These are phyloP conservation scores for Sphagnum fallax DNA, from an alignment of 228 moss, liverwort and hornwort genomes.

Conservation along the genomic window DNA sequence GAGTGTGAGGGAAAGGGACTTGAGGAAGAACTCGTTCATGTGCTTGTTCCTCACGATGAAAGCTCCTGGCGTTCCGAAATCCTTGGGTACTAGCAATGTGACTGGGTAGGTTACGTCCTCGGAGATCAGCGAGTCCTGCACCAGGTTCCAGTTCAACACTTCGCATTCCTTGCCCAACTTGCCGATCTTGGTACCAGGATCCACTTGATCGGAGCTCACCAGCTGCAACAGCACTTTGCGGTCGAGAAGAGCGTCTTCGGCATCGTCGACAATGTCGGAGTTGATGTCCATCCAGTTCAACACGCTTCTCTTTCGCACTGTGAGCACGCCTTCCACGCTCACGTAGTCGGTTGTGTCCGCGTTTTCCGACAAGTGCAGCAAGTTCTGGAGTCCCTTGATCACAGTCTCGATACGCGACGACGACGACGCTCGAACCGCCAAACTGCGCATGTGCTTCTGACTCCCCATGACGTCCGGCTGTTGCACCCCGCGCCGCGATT, in stretches of 20 bases:
- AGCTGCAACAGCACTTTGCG: conserved; percentile 34
- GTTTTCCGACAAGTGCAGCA: background rate
- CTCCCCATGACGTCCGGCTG: no score
- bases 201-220: conserved; percentile 29
- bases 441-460: background rate
- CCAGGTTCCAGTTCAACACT: background rate
- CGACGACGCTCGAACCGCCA: background rate
- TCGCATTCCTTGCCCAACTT: conserved; percentile 1
- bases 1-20: conserved; percentile 10
- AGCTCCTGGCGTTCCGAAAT: conserved; percentile 37
- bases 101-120: conserved; percentile 3
- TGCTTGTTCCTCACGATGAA: conserved; percentile 38
- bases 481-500: no score
- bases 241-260: conserved; percentile 2
- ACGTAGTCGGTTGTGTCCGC: background rate
- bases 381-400: background rate
- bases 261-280: background rate
- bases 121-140: background rate
- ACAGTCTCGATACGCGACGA: background rate
- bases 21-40: conserved; percentile 34
- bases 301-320: background rate
- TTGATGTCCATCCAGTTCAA: background rate
- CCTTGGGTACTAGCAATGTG: conserved; percentile 19
- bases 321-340: background rate
- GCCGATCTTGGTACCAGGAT: conserved; percentile 16